Conservation (phyloP, 768 basidiomycete species). For the Lyophyllum semitale region DNA sequence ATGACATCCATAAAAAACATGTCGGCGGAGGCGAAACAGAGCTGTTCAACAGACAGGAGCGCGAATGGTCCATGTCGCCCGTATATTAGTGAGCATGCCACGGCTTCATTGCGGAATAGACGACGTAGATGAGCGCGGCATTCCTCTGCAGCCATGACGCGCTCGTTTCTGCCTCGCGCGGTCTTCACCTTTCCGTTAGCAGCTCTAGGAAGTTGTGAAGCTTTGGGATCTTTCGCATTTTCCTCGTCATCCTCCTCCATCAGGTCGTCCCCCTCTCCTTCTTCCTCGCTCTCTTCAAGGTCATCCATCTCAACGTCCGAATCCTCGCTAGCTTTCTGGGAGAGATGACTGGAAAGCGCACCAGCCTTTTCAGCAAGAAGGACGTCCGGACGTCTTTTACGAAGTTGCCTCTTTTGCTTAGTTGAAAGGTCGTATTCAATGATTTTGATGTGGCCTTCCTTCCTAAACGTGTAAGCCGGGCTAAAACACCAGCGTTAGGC, state of each 20-base stretch:
- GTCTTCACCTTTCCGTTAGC: slow-evolving; percentile 81
- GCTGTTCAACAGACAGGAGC: slow-evolving; percentile 54
- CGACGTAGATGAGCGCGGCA: slow-evolving; percentile 91
- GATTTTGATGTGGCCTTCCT: slow-evolving; percentile 92
- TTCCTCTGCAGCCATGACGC: slow-evolving; percentile 88
- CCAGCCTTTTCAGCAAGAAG: slow-evolving; percentile 52
- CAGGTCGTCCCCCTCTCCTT: slow-evolving; percentile 47
- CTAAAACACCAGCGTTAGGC: slow-evolving; percentile 37
- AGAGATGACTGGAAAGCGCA: slow-evolving; percentile 23
- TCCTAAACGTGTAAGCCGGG: slow-evolving; percentile 83
- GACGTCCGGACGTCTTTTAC: slow-evolving; percentile 76
- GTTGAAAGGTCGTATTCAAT: slow-evolving; percentile 87
- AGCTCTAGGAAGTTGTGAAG: slow-evolving; percentile 53
- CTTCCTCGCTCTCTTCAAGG: slow-evolving; percentile 44
- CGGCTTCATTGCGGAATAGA: slow-evolving; percentile 80
- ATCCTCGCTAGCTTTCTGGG: slow-evolving; percentile 33
- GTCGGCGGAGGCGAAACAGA: slow-evolving; percentile 79
- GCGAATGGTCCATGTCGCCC: slow-evolving; percentile 90
- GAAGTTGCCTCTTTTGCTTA: slow-evolving; percentile 71
- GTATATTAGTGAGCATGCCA: slow-evolving; percentile 86
- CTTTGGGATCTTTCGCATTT: slow-evolving; percentile 13
- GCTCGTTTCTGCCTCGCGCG: slow-evolving; percentile 80
- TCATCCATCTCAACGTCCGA: slow-evolving; percentile 54
- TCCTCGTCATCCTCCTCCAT: slow-evolving; percentile 50
- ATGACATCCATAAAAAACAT: slow-evolving; percentile 97